These are phyloP conservation scores for Ascochyta viciae-villosae DNA, from an alignment of 2,329 filamentous ascomycete species.

Conservation along the genomic window DNA sequence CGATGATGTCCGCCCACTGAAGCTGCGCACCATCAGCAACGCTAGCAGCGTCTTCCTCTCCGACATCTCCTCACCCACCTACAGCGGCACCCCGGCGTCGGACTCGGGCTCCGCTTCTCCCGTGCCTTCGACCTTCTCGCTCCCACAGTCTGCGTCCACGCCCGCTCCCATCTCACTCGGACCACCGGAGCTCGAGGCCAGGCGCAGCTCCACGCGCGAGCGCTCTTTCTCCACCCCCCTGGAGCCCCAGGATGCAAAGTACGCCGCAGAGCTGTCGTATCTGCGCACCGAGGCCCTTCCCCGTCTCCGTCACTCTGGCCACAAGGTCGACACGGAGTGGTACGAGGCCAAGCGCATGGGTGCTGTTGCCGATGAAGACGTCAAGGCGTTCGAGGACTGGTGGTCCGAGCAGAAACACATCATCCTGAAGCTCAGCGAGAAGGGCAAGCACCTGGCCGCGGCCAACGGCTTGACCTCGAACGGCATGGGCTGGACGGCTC, in stretches of 20 bases:
- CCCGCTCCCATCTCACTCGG: constrained; percentile 43
- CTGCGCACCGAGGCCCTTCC: constrained; percentile 51
- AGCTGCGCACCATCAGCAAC: constrained; percentile 37
- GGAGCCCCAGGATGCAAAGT: constrained; percentile 45
- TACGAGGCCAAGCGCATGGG: constrained; percentile 37
- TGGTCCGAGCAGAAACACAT: constrained; percentile 47
- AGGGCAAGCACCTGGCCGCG: constrained; percentile 35
- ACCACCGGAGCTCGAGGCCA: constrained; percentile 23
- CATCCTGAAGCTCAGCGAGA: constrained; percentile 43
- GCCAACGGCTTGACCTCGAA: constrained; percentile 33
- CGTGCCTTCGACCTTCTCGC: constrained; percentile 24
- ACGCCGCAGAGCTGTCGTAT: constrained; percentile 47
- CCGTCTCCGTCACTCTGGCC: constrained; percentile 51
- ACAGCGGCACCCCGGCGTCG: constrained; percentile 32
- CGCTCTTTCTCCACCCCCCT: constrained; percentile 45
- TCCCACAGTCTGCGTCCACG: constrained; percentile 32
- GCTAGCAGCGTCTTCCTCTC: constrained; percentile 41
- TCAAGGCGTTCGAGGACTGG: constrained; percentile 50
- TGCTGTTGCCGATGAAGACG: constrained; percentile 24
- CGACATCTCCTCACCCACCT: constrained; percentile 33
- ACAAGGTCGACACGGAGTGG: constrained; percentile 47
- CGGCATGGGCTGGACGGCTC: constrained; percentile 46
- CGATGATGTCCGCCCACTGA: constrained; percentile 34
- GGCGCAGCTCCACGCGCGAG: constrained; percentile 31
- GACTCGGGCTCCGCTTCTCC: constrained; percentile 38